Conservation (phyloP, 768 basidiomycete genomes). For the Lyophyllum atratum region DNA sequence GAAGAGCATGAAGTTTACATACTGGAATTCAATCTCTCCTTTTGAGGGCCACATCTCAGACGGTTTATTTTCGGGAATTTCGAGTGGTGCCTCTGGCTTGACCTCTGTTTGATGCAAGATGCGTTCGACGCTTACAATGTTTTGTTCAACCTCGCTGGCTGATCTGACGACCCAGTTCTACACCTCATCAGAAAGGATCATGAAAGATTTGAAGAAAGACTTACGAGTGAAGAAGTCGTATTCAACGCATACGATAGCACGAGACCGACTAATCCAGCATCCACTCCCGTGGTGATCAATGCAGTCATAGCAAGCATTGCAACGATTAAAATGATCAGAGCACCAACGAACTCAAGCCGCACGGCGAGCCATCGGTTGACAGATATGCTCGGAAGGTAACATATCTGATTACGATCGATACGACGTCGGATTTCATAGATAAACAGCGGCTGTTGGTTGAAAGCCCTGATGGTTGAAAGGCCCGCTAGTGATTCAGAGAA, state of each 20-base stretch:
- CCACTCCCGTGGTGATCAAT: conserved; percentile 74
- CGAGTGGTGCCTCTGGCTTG: conserved; percentile 71
- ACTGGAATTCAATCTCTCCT: conserved; percentile 77
- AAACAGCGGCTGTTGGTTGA: conserved; percentile 70
- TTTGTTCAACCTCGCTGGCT: conserved; percentile 88
- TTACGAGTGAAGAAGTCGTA: conserved; percentile 78
- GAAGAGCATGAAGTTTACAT: conserved; percentile 24
- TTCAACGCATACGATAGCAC: conserved; percentile 84
- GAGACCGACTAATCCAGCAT: conserved; percentile 86
- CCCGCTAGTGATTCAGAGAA: conserved; percentile 80
- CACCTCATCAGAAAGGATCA: conserved; percentile 1
- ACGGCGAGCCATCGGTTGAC: conserved; percentile 86
- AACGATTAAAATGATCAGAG: conserved; percentile 74
- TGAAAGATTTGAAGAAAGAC: conserved; percentile 19
- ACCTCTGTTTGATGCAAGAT: conserved; percentile 82
- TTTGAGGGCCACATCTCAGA: conserved; percentile 65
- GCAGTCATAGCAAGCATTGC: conserved; percentile 68
- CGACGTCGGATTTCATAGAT: conserved; percentile 67
- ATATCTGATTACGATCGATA: conserved; percentile 86
- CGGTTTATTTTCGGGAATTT: conserved; percentile 61
- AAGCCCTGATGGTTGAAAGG: conserved; percentile 82
- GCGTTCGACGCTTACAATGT: conserved; percentile 87
- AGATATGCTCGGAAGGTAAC: conserved; percentile 67
- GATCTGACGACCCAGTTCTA: conserved; percentile 68
- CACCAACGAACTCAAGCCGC: conserved; percentile 82